Base-by-base conservation (phyloP, 305 asterid species). In the Fraxinus nigra region DNA sequence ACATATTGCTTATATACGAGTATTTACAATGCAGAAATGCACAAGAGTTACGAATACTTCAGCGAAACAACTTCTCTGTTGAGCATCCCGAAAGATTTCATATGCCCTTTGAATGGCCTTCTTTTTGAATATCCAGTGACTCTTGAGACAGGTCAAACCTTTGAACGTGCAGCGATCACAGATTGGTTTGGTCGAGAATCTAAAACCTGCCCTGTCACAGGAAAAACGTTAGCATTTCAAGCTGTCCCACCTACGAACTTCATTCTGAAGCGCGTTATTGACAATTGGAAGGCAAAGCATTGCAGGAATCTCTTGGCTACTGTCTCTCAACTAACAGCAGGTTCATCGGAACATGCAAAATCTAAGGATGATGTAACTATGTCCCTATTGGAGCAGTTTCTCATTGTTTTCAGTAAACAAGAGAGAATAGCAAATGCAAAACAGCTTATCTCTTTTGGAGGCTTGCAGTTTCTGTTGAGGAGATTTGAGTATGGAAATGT, bases 121-220 rank as follows among this genome's bases (percentile, higher is more conserved):
- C 77, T 92, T 75, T 90, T 92, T 70, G 89, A 88, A 79, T 92
- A 90, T 79, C 98, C 98, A 6, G 94, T 90, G 78, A 94, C 98
- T 81, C 89, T 94, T 3, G 97, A 92, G 81, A 92, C 97, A 14
- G 97, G 98, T 28, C 93, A 92, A 84, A 92, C 94, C 63, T 94
- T 86, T 26, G 98, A 91, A 85, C 86, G 91, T 14, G 86, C 84
- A 89, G 92, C 97, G 56, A 88, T 94, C 78, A 72, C 56, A 43
- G 85, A 79, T 74, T 94, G 97, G 98, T 84, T 91, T 51, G 72
- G 14, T 33, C 86, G 85, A 87, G 94, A 93, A 70, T 80, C 83
- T 70, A 73, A 63, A 83, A 89, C 92, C 32, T 94, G 98, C 78
- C 98, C 98, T 0, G 86, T 90, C 11, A 90, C 94, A 20, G 74